phyloP scores from a whole-genome alignment of 2,329 filamentous ascomycete genomes.

The Ramularia collo-cygni region DNA sequence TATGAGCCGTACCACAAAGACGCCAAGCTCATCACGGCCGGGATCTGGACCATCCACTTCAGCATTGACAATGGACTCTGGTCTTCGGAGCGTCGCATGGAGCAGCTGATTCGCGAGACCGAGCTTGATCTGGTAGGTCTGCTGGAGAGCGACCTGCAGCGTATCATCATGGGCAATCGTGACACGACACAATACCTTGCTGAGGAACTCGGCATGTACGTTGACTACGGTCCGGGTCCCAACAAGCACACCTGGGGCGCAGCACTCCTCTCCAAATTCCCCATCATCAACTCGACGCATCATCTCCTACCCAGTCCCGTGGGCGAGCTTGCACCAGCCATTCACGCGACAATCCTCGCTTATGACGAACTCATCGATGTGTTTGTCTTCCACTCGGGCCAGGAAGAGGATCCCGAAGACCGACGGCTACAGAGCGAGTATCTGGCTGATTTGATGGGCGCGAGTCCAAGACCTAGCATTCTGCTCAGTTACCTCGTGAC shows the following conservation, averaged over 20 bases:
- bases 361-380: conserved; percentile 88
- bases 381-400: conserved; percentile 97
- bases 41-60: conserved; percentile 99
- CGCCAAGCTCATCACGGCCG: conserved; percentile 81
- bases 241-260: conserved; percentile 99
- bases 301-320: conserved; percentile 90
- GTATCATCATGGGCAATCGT: conserved; percentile 99
- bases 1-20: conserved; percentile 85
- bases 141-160: conserved; percentile 85
- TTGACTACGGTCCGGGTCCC: conserved; percentile 91
- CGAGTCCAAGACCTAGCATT: conserved; percentile 70
- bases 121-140: conserved; percentile 97
- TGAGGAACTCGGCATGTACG: conserved; percentile 97
- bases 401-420: conserved; percentile 94
- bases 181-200: conserved; percentile 92
- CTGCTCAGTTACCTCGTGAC: conserved; percentile 90
- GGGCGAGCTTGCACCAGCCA: conserved; percentile 89
- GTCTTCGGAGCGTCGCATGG: conserved; percentile 88
- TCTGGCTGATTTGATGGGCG: conserved; percentile 79
- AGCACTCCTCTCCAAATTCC: conserved; percentile 91
- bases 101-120: conserved; percentile 65
- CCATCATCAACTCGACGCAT: conserved; percentile 93
- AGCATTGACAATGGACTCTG: conserved; percentile 98
- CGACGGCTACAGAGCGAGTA: conserved; percentile 81
- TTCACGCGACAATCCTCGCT: conserved; percentile 90